Percentiles rank a stretch among this genome's conserved stretches.
phyloP scores from a whole-genome alignment of 345 rosid genomes.

The Lepidium africanum region DNA sequence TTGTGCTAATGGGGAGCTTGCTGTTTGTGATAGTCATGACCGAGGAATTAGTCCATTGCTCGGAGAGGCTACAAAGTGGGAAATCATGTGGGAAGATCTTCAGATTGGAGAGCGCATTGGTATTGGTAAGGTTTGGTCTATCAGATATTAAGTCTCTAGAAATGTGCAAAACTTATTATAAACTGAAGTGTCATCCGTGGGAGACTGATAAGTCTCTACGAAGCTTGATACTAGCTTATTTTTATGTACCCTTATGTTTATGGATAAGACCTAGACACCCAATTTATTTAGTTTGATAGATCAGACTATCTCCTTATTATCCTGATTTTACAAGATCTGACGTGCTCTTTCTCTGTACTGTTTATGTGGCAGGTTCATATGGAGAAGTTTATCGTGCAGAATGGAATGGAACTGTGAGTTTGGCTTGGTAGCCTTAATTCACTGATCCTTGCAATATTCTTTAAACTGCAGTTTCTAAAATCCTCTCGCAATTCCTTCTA shows the following conservation, averaged over 20 bases:
- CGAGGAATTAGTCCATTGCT: conserved; percentile 59
- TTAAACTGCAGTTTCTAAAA: conserved; percentile 1
- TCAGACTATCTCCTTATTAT: background rate
- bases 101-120: conserved; percentile 98
- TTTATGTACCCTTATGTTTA: background rate
- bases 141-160: background rate
- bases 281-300: conserved; percentile 4
- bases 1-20: conserved; percentile 20
- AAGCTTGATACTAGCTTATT: background rate
- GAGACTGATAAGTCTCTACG: background rate
- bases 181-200: background rate
- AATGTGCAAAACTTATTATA: background rate
- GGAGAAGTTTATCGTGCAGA: conserved; percentile 91
- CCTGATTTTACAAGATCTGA: background rate
- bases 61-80: conserved; percentile 83
- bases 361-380: conserved; percentile 67
- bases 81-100: conserved; percentile 94
- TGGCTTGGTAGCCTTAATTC: conserved; percentile 1
- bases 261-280: background rate
- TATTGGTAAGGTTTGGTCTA: conserved; percentile 57
- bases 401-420: conserved; percentile 96
- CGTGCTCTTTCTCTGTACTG: background rate
- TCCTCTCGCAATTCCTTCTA: background rate
- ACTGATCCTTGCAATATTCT: conserved; percentile 8
- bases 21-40: conserved; percentile 32